Evolutionary conservation across 2,329 filamentous ascomycete species (phyloP), one percentile per base, ranked within the genome.

Genomic region (Neofusicoccum umdonicola): DNA sequence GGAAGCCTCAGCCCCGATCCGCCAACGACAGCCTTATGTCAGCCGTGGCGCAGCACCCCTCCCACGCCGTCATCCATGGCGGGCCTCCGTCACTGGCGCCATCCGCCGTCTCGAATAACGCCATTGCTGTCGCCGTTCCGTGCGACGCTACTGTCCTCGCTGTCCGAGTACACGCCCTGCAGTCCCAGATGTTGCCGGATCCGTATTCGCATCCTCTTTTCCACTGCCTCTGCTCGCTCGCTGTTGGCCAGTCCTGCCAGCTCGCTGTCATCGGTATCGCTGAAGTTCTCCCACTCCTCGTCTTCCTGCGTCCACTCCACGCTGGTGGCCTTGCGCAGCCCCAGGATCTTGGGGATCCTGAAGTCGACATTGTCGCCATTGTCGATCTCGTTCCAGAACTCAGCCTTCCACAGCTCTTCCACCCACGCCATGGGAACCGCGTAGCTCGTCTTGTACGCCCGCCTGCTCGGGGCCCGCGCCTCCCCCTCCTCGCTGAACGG

Each of bases 1-100:
- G 37, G 51, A 39, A 19, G 52, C 17, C 31, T 39, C 50, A 52
- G 50, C 50, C 50, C 15, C 50, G 31, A 52, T 35, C 47, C 47
- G 3, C 13, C 22, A 34, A 27, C 7, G 5, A 2, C 56, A 13
- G 7, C 56, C 31, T 47, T 60, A 60, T 60, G 56, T 63, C 61
- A 63, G 61, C 61, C 61, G 61, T 63, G 61, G 61, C 62, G 62
- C 62, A 58, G 51, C 62, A 57, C 50, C n/a, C n/a, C 27, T 19
- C 51, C 35, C 48, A 56, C 22, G 39, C 47, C 41, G 39, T 47
- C 47, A 54, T 63, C 56, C 44, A n/a, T 27, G 42, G n/a, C 41
- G 34, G 35, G 50, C 50, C 37, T 13, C 57, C 44, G 35, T 64
- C 52, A 64, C 48, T 27, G 39, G 39, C 31, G 37, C 37, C 37